These are phyloP conservation scores for Claviceps sp. DNA, from an alignment of 2,329 filamentous ascomycete species.

Conservation along the genomic window DNA sequence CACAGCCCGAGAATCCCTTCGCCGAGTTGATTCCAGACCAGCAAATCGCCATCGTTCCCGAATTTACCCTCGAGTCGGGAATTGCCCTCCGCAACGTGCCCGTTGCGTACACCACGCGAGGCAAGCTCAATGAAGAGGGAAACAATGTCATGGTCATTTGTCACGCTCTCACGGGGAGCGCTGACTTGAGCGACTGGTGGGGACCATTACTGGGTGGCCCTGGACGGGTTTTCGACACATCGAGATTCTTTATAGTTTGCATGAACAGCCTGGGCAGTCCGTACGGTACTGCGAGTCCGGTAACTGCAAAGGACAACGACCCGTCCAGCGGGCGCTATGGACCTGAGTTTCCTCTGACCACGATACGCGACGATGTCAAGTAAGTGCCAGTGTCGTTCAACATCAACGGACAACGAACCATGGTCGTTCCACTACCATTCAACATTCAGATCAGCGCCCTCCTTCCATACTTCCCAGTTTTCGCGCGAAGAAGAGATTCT, in stretches of 20 bases:
- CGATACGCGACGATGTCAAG: constrained; percentile 91
- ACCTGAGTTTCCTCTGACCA: constrained; percentile 91
- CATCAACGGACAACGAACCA: background rate
- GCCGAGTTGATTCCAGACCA: constrained; percentile 77
- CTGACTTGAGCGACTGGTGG: constrained; percentile 83
- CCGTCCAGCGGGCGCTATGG: constrained; percentile 65
- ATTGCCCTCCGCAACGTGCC: constrained; percentile 66
- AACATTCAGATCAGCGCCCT: background rate
- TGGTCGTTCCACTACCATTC: background rate
- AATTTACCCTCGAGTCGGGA: constrained; percentile 87
- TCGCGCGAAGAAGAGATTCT: background rate
- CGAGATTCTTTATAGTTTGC: constrained; percentile 73
- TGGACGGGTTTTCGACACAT: constrained; percentile 68
- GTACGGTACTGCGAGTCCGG: constrained; percentile 76
- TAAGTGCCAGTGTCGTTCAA: constrained; percentile 28
- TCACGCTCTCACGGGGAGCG: constrained; percentile 74
- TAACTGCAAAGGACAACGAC: constrained; percentile 78
- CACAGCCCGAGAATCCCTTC: constrained; percentile 87
- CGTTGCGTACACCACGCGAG: constrained; percentile 53
- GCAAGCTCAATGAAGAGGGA: constrained; percentile 41
- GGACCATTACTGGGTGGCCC: constrained; percentile 66
- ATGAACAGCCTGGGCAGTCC: constrained; percentile 78
- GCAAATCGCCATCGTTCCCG: constrained; percentile 71
- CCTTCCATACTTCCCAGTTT: background rate
- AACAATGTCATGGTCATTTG: constrained; percentile 67